Evolutionary conservation across 116 monocot species (phyloP).

Genomic region (Thalassia testudinum): DNA sequence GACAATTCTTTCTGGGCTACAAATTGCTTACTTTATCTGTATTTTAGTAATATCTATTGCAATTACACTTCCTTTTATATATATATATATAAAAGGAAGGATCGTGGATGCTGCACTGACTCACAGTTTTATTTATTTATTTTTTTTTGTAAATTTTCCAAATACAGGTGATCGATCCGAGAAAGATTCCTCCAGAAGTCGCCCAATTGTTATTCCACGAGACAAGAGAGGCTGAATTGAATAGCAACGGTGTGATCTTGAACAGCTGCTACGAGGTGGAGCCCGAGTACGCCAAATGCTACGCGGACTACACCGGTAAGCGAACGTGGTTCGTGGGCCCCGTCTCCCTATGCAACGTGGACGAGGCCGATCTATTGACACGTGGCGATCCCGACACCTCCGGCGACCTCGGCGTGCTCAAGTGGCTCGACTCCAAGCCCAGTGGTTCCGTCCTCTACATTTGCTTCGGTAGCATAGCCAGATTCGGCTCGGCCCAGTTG

Average conservation of each 20-base stretch:
- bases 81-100: no score
- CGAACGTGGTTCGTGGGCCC: slow-evolving; percentile 20
- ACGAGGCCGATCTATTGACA: background rate
- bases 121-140: no score
- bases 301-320: background rate
- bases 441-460: slow-evolving; percentile 29
- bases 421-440: slow-evolving; percentile 26
- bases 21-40: no score
- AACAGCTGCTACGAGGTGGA: slow-evolving; percentile 25
- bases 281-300: slow-evolving; percentile 1
- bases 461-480: slow-evolving; percentile 33
- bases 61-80: no score
- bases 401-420: background rate
- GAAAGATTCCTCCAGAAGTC: no score
- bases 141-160: no score
- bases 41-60: no score
- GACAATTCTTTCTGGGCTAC: no score
- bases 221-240: background rate
- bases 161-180: no score
- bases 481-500: slow-evolving; percentile 1
- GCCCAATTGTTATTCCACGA: no score
- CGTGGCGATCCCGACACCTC: background rate
- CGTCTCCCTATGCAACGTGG: slow-evolving; percentile 7
- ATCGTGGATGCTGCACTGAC: no score
- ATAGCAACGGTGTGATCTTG: slow-evolving; percentile 9